phyloP scores from a whole-genome alignment of 2,329 filamentous ascomycete species.

The Trichoderma afroharzianum region DNA sequence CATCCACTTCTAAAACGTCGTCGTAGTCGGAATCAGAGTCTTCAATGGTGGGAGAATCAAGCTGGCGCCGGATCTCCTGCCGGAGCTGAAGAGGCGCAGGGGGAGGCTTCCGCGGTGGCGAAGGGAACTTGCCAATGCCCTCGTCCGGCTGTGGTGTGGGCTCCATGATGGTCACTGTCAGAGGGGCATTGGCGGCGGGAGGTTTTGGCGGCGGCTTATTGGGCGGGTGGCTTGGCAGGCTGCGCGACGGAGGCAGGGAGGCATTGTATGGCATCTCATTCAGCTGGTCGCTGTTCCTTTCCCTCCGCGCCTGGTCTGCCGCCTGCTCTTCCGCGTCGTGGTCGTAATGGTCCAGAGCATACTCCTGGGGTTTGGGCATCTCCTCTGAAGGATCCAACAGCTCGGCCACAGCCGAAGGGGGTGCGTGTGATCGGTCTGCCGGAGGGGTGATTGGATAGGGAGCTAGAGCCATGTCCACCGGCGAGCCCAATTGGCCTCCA shows the following conservation, averaged over 20 bases:
- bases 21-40: conserved; percentile 81
- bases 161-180: conserved; percentile 40
- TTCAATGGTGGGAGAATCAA: conserved; percentile 44
- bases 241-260: conserved; percentile 54
- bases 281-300: conserved; percentile 39
- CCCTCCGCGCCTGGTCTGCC: conserved; percentile 44
- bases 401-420: conserved; percentile 45
- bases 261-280: conserved; percentile 50
- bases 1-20: conserved; percentile 67
- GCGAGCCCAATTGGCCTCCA: conserved; percentile 51
- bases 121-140: conserved; percentile 49
- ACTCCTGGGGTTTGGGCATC: conserved; percentile 60
- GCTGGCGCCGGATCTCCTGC: conserved; percentile 24
- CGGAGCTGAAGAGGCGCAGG: conserved; percentile 76
- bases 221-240: conserved; percentile 49
- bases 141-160: conserved; percentile 44
- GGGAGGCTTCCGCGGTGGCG: conserved; percentile 73
- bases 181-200: conserved; percentile 35
- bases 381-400: conserved; percentile 52
- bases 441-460: conserved; percentile 65
- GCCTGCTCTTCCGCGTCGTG: conserved; percentile 50
- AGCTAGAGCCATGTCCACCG: conserved; percentile 56
- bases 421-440: conserved; percentile 44
- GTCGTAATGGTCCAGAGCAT: conserved; percentile 55
- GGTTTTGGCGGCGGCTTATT: conserved; percentile 51